Conservation (phyloP, 1,284 basidiomycete species). For the Apiotrichum montevideense region DNA sequence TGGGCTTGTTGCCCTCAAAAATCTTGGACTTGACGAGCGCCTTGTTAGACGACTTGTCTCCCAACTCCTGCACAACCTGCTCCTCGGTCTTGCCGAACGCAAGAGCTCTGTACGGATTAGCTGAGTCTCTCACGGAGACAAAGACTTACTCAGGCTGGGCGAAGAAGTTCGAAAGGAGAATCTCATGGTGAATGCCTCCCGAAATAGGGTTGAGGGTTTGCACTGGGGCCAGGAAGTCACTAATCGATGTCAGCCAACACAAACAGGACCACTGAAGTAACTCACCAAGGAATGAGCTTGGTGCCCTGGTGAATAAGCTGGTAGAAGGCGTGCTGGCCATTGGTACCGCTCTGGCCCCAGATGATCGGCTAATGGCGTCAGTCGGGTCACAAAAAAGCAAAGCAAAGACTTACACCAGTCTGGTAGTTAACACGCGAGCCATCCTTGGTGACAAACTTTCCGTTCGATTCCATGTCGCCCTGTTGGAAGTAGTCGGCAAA, state of each 20-base stretch:
- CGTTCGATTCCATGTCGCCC: constrained; percentile 99
- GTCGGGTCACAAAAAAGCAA: not conserved
- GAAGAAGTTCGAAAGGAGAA: constrained; percentile 95
- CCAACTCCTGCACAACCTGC: constrained; percentile 74
- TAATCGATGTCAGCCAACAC: constrained; percentile 22
- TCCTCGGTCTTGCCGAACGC: constrained; percentile 97
- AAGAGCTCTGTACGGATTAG: constrained; percentile 55
- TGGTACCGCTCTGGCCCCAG: constrained; percentile 97
- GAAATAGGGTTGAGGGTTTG: constrained; percentile 85
- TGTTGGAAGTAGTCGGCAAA: constrained; percentile 99
- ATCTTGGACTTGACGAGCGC: constrained; percentile 93
- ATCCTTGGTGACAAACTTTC: constrained; percentile 90
- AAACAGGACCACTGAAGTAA: not conserved
- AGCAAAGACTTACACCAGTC: constrained; percentile 66
- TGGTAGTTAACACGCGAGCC: constrained; percentile 90
- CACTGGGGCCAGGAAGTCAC: constrained; percentile 92
- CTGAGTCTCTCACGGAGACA: not conserved
- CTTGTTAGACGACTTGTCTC: constrained; percentile 63
- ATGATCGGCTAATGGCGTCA: constrained; percentile 71
- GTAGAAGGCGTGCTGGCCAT: constrained; percentile 99
- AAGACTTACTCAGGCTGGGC: constrained; percentile 72
- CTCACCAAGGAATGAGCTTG: constrained; percentile 69
- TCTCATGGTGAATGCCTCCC: constrained; percentile 90
- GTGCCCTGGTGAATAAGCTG: constrained; percentile 95
- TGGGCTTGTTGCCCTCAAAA: constrained; percentile 94